Conservation (phyloP, 345 rosid genomes). For the Draba incana region DNA sequence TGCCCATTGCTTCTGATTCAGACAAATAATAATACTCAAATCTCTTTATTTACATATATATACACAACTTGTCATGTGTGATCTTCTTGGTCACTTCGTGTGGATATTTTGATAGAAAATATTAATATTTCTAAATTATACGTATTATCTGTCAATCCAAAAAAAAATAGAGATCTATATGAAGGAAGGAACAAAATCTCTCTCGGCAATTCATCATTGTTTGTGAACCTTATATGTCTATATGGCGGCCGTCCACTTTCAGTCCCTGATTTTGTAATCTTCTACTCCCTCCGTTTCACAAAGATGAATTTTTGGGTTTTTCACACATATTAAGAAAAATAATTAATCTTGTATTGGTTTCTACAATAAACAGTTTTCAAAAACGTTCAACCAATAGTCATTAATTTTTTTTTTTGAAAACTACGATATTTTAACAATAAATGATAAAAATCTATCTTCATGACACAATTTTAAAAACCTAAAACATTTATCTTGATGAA, state of each 20-base stretch:
- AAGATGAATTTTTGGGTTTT: too few species aligned
- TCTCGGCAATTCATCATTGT: constrained; percentile 41
- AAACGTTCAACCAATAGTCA: too few species aligned
- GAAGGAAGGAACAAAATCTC: constrained; percentile 33
- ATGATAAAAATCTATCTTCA: too few species aligned
- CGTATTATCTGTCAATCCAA: constrained; percentile 22
- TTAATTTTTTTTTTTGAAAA: too few species aligned
- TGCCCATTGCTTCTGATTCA: constrained; percentile 39
- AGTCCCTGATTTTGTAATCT: constrained; percentile 17
- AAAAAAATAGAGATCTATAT: constrained; percentile 31
- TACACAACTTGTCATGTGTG: constrained; percentile 40
- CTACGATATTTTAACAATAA: too few species aligned
- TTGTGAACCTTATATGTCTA: constrained; percentile 39
- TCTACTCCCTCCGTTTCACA: not conserved
- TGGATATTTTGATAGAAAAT: constrained; percentile 23
- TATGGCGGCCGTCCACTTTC: constrained; percentile 35
- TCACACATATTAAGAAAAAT: too few species aligned
- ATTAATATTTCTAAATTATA: not conserved
- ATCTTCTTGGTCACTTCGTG: constrained; percentile 30
- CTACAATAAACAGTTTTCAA: too few species aligned
- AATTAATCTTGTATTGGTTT: too few species aligned
- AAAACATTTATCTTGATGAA: too few species aligned
- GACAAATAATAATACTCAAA: constrained; percentile 17
- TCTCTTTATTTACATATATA: constrained; percentile 11
- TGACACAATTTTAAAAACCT: too few species aligned